These are phyloP conservation scores for Daphne laureola DNA, from an alignment of 441 rosid species.

Conservation along the genomic window DNA sequence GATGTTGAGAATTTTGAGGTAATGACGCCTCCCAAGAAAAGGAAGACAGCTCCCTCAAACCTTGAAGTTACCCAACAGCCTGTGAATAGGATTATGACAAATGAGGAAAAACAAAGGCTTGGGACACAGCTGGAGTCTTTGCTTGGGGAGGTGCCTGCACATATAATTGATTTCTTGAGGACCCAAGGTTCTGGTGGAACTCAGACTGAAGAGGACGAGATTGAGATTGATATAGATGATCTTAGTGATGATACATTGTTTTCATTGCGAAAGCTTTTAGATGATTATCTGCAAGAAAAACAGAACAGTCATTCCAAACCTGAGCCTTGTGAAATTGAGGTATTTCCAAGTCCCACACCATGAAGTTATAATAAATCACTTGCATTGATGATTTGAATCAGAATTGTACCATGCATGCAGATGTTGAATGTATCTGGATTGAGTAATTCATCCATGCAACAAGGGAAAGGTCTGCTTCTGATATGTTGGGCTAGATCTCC, in stretches of 20 bases:
- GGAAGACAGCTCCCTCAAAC: conserved; percentile 35
- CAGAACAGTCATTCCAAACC: conserved; percentile 33
- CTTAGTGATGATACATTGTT: conserved; percentile 57
- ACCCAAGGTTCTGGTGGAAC: conserved; percentile 53
- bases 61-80: conserved; percentile 37
- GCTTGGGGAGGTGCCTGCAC: conserved; percentile 44
- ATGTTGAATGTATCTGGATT: conserved; percentile 47
- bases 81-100: conserved; percentile 36
- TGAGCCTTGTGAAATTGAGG: conserved; percentile 74
- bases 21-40: conserved; percentile 45
- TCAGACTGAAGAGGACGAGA: conserved; percentile 57
- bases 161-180: conserved; percentile 58
- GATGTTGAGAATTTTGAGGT: conserved; percentile 28
- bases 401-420: conserved; percentile 24
- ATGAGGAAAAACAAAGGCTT: conserved; percentile 45
- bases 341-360: conserved; percentile 8
- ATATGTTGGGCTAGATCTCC: conserved; percentile 5
- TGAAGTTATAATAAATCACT: not conserved
- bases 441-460: conserved; percentile 54
- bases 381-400: not conserved
- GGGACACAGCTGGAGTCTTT: conserved; percentile 51
- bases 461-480: conserved; percentile 33
- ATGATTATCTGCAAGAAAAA: conserved; percentile 43
- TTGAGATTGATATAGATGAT: conserved; percentile 66
- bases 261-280: conserved; percentile 41